Percentiles rank a stretch among this genome's conserved stretches.
phyloP scores from a whole-genome alignment of 2,329 filamentous ascomycete species.

The Colletotrichum tamarilloi region DNA sequence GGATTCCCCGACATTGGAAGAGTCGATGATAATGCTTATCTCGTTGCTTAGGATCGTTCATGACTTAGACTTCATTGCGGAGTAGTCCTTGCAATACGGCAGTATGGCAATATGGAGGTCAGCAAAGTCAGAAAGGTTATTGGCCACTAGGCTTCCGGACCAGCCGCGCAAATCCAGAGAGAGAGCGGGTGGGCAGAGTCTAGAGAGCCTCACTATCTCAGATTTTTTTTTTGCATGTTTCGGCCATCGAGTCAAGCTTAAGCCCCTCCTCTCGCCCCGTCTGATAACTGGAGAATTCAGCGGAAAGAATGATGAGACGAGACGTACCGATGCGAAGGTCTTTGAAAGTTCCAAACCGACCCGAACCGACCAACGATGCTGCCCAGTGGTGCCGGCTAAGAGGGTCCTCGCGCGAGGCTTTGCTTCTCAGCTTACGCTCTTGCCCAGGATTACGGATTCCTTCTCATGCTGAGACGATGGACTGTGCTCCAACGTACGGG shows the following conservation, averaged over 20 bases:
- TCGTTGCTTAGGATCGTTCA: neutral
- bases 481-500: conserved; percentile 3
- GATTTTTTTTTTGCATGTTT: neutral
- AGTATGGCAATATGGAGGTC: neutral
- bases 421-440: neutral
- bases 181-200: neutral
- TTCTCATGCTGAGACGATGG: conserved; percentile 14
- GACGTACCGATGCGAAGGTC: neutral
- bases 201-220: neutral
- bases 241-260: neutral
- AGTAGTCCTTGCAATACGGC: neutral
- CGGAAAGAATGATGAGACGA: neutral
- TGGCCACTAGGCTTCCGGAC: neutral
- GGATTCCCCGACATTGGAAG: neutral
- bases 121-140: neutral
- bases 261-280: neutral
- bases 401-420: neutral
- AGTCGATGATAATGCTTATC: neutral
- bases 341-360: neutral
- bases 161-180: neutral
- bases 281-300: neutral
- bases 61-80: neutral
- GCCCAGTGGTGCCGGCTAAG: neutral
- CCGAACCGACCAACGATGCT: neutral
- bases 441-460: neutral